phyloP scores from a whole-genome alignment of 129 eudicot genomes.

The Pulicaria dysenterica region DNA sequence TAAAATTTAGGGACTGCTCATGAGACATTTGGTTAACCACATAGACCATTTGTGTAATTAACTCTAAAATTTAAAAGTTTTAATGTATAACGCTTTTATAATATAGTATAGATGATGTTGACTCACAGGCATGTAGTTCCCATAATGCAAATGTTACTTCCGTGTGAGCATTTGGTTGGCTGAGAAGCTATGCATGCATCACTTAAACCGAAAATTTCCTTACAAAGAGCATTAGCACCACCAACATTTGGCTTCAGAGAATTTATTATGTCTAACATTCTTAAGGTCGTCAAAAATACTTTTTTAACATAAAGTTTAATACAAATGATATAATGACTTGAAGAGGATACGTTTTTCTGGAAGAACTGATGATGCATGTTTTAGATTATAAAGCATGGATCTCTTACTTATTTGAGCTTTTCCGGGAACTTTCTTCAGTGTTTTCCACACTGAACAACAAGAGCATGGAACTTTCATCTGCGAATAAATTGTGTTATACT shows the following conservation, averaged over 20 bases:
- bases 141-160: conserved; percentile 28
- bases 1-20: no score
- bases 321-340: conserved; percentile 16
- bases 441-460: conserved; percentile 63
- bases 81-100: no score
- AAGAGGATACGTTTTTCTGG: conserved; percentile 74
- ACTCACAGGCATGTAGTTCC: conserved; percentile 75
- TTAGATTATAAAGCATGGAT: conserved; percentile 60
- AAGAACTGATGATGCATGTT: conserved; percentile 43
- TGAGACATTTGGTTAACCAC: no score
- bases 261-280: no score
- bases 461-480: conserved; percentile 51
- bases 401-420: conserved; percentile 56
- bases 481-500: conserved; percentile 6
- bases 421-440: conserved; percentile 37
- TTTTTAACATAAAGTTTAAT: not conserved
- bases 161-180: conserved; percentile 48
- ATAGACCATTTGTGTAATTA: no score
- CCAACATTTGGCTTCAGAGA: no score
- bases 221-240: conserved; percentile 63
- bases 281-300: no score
- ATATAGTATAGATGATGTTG: not conserved
- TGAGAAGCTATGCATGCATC: conserved; percentile 31
- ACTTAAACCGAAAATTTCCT: conserved; percentile 55
- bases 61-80: no score